phyloP scores from a whole-genome alignment of 495 filamentous ascomycete species.

The Neurospora sp. region DNA sequence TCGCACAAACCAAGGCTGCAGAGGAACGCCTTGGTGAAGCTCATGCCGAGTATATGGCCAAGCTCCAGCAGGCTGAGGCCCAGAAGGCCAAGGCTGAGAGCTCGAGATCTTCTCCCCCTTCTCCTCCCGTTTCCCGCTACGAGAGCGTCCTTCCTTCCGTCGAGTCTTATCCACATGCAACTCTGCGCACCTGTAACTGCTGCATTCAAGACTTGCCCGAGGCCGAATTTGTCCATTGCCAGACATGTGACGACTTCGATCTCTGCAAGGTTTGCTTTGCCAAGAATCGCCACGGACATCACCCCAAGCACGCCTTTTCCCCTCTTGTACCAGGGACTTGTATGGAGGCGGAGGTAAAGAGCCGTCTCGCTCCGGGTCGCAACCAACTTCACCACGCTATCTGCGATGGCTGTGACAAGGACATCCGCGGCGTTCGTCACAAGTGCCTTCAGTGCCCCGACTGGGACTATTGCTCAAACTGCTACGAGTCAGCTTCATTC shows the following conservation, averaged over 20 bases:
- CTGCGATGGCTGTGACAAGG: slow-evolving; percentile 91
- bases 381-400: slow-evolving; percentile 74
- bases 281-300: slow-evolving; percentile 75
- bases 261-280: slow-evolving; percentile 77
- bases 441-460: slow-evolving; percentile 97
- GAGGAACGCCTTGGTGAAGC: slow-evolving; percentile 9
- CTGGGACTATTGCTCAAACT: slow-evolving; percentile 90
- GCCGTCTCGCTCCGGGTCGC: slow-evolving; percentile 71
- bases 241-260: slow-evolving; percentile 79
- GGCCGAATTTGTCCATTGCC: slow-evolving; percentile 74
- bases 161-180: slow-evolving; percentile 14
- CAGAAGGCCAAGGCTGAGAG: slow-evolving; percentile 1
- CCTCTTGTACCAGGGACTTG: slow-evolving; percentile 47
- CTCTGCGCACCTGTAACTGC: slow-evolving; percentile 80
- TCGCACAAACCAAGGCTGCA: slow-evolving; percentile 5
- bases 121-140: slow-evolving; percentile 1
- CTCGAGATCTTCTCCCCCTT: slow-evolving; percentile 1
- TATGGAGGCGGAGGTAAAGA: slow-evolving; percentile 44
- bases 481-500: slow-evolving; percentile 52
- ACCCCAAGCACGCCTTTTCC: slow-evolving; percentile 77
- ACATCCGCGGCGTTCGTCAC: slow-evolving; percentile 82
- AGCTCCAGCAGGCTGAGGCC: neutral
- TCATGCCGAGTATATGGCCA: neutral
- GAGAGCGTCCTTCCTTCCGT: slow-evolving; percentile 16
- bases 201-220: slow-evolving; percentile 74